Conservation (phyloP, 2,329 filamentous ascomycete species). For the Aspergillus luchuensis region DNA sequence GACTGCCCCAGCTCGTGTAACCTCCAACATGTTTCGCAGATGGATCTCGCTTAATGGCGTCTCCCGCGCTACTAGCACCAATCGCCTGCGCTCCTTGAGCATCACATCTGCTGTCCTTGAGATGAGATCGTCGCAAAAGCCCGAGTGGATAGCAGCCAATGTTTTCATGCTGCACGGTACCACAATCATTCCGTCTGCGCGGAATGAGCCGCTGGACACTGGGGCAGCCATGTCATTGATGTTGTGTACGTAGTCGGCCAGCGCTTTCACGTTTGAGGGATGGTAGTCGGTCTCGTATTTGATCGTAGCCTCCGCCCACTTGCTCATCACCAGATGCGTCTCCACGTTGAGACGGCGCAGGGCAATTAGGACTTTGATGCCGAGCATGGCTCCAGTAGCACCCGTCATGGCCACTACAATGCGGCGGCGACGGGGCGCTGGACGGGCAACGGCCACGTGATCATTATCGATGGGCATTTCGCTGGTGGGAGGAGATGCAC, state of each 20-base stretch:
- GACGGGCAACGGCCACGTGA: conserved; percentile 1
- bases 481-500: conserved; percentile 15
- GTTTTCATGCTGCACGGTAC: conserved; percentile 55
- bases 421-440: conserved; percentile 4
- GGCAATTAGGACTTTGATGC: conserved; percentile 45
- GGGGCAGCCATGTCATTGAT: conserved; percentile 51
- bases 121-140: conserved; percentile 51
- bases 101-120: conserved; percentile 50
- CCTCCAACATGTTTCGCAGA: conserved; percentile 47
- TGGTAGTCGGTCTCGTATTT: conserved; percentile 51
- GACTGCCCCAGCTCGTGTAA: conserved; percentile 43
- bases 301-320: conserved; percentile 53
- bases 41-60: conserved; percentile 54
- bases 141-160: conserved; percentile 45
- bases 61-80: conserved; percentile 48
- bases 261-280: conserved; percentile 37
- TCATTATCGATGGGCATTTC: conserved; percentile 4
- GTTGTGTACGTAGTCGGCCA: conserved; percentile 45
- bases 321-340: conserved; percentile 52
- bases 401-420: conserved; percentile 56
- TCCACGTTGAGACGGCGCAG: conserved; percentile 50
- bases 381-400: conserved; percentile 51
- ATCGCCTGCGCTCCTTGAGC: conserved; percentile 47
- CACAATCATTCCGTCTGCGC: conserved; percentile 50
- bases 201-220: conserved; percentile 50